phyloP scores from a whole-genome alignment of 1,284 basidiomycete genomes.

The Leccinum fallax region DNA sequence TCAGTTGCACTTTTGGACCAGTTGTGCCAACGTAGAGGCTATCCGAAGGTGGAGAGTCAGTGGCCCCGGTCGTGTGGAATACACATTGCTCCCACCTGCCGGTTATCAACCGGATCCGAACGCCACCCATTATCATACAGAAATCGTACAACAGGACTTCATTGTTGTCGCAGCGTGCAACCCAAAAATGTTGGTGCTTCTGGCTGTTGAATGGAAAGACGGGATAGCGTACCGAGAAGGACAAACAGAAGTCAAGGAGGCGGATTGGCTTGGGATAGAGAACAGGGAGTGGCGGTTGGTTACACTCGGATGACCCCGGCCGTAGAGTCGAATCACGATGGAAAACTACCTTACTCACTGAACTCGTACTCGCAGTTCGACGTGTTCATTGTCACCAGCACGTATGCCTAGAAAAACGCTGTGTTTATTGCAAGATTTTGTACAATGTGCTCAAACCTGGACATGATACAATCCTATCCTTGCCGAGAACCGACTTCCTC shows the following conservation, averaged over 20 bases:
- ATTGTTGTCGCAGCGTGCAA: conserved; percentile 16
- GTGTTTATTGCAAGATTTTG: conserved; percentile 8
- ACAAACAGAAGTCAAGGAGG: background rate
- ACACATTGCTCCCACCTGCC: background rate
- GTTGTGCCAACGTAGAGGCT: conserved; percentile 7
- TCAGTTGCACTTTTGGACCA: conserved; percentile 21
- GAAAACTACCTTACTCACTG: no score
- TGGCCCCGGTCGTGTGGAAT: background rate
- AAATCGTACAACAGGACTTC: conserved; percentile 21
- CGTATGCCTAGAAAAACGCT: no score
- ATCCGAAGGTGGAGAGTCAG: background rate
- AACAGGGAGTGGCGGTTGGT: conserved; percentile 23
- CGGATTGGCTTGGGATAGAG: conserved; percentile 13
- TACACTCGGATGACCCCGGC: conserved; percentile 15
- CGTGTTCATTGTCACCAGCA: background rate
- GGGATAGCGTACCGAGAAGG: conserved; percentile 22
- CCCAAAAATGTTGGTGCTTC: background rate
- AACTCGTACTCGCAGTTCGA: background rate
- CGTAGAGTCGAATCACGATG: no score
- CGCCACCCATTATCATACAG: background rate
- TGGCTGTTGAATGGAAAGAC: conserved; percentile 24
- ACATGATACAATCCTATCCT: conserved; percentile 8
- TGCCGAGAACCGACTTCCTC: conserved; percentile 7
- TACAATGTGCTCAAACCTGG: conserved; percentile 12
- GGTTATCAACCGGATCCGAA: background rate